Conservation (phyloP, 2,329 filamentous ascomycete species). For the Clarireedia paspali region DNA sequence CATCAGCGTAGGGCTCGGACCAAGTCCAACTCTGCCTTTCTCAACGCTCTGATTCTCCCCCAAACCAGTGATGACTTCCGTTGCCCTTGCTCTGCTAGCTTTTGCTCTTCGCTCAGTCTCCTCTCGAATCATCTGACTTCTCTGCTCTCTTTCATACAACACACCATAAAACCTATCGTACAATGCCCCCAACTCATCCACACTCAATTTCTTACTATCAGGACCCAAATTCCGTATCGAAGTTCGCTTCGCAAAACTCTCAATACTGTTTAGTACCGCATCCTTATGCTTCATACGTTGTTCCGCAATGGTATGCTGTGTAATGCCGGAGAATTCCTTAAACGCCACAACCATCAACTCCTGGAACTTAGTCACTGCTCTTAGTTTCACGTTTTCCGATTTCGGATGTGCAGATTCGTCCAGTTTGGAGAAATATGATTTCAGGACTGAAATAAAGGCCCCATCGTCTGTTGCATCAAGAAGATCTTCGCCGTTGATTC, state of each 20-base stretch:
- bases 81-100: conserved; percentile 47
- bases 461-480: conserved; percentile 91
- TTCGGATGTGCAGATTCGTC: conserved; percentile 95
- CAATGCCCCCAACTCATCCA: conserved; percentile 78
- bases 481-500: conserved; percentile 94
- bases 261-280: conserved; percentile 88
- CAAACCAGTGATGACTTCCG: conserved; percentile 36
- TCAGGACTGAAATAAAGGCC: conserved; percentile 92
- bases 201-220: conserved; percentile 83
- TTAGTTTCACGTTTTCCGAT: conserved; percentile 88
- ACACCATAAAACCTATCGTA: conserved; percentile 94
- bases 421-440: conserved; percentile 85
- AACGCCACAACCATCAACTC: conserved; percentile 99
- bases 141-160: conserved; percentile 84
- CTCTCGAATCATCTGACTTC: conserved; percentile 68
- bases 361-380: conserved; percentile 91
- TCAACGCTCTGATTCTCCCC: conserved; percentile 52
- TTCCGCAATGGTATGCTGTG: conserved; percentile 85
- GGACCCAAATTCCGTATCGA: conserved; percentile 92
- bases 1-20: conserved; percentile 87
- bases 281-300: conserved; percentile 89
- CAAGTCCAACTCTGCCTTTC: conserved; percentile 79
- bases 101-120: conserved; percentile 61
- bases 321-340: conserved; percentile 95
- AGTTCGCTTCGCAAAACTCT: conserved; percentile 93